These are phyloP conservation scores for Solanum pimpinellifolium DNA, from an alignment of 257 asterid species.

Conservation along the genomic window DNA sequence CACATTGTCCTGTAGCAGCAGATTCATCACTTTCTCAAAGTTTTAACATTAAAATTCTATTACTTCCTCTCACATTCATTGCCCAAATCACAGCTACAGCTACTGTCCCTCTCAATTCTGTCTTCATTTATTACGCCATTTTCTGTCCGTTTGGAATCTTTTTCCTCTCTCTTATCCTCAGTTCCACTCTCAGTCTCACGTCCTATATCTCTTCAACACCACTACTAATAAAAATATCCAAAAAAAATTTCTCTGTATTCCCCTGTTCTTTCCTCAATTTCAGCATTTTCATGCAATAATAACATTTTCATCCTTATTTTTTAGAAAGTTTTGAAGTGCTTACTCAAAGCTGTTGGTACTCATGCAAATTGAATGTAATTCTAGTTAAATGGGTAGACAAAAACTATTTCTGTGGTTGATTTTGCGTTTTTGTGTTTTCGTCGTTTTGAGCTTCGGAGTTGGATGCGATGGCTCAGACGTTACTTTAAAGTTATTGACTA, in stretches of 20 bases:
- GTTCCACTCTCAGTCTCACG: constrained; percentile 59
- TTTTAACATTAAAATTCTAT: not conserved
- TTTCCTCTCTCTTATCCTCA: constrained; percentile 27
- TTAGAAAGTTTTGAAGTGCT: not conserved
- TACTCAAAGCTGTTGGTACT: not conserved
- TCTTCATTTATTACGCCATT: constrained; percentile 30
- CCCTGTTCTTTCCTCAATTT: not conserved
- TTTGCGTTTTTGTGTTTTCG: constrained; percentile 26
- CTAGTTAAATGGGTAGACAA: constrained; percentile 25
- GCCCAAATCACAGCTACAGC: constrained; percentile 21
- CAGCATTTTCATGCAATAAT: not conserved
- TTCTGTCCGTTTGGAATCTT: constrained; percentile 3
- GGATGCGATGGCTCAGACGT: constrained; percentile 20
- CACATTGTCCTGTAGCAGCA: not conserved
- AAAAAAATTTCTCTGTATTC: not conserved
- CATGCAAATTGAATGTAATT: not conserved
- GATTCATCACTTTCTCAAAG: not conserved
- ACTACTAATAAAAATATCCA: constrained; percentile 4
- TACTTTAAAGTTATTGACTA: constrained; percentile 40
- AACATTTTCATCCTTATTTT: not conserved
- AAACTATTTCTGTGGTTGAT: constrained; percentile 10
- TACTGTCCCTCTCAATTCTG: constrained; percentile 16
- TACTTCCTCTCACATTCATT: constrained; percentile 1
- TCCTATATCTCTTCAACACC: constrained; percentile 48
- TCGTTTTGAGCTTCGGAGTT: constrained; percentile 22